phyloP scores from a whole-genome alignment of 345 rosid genomes.

The Toxicodendron radicans region DNA sequence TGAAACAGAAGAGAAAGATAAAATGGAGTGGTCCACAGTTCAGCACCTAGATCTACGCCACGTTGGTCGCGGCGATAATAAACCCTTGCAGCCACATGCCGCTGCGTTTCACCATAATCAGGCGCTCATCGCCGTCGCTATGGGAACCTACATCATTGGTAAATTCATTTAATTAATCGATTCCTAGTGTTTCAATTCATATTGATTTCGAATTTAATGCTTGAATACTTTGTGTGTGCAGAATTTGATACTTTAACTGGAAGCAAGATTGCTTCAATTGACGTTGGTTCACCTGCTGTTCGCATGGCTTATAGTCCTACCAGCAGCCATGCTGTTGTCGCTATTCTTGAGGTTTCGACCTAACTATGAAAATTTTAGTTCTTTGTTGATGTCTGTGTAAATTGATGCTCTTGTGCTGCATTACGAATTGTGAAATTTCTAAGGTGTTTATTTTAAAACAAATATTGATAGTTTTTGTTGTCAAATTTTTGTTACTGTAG shows the following conservation, averaged over 20 bases:
- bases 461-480: neutral
- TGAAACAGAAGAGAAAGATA: neutral
- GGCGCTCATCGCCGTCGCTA: slow-evolving; percentile 73
- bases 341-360: slow-evolving; percentile 73
- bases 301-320: slow-evolving; percentile 87
- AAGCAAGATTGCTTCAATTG: slow-evolving; percentile 74
- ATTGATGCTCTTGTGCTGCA: neutral
- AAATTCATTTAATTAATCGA: neutral
- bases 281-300: slow-evolving; percentile 81
- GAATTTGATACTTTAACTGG: slow-evolving; percentile 95
- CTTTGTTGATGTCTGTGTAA: neutral
- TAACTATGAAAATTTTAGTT: neutral
- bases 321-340: slow-evolving; percentile 74
- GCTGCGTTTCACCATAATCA: slow-evolving; percentile 85
- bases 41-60: slow-evolving; percentile 97
- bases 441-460: neutral
- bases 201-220: neutral
- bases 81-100: slow-evolving; percentile 85
- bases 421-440: neutral
- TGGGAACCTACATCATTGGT: slow-evolving; percentile 80
- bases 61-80: slow-evolving; percentile 66
- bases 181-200: neutral
- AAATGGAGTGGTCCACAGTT: slow-evolving; percentile 96
- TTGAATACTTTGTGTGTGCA: slow-evolving; percentile 25
- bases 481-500: slow-evolving; percentile 37